phyloP scores from a whole-genome alignment of 176 grass and related monocot species.

The Phoenix roebelenii region DNA sequence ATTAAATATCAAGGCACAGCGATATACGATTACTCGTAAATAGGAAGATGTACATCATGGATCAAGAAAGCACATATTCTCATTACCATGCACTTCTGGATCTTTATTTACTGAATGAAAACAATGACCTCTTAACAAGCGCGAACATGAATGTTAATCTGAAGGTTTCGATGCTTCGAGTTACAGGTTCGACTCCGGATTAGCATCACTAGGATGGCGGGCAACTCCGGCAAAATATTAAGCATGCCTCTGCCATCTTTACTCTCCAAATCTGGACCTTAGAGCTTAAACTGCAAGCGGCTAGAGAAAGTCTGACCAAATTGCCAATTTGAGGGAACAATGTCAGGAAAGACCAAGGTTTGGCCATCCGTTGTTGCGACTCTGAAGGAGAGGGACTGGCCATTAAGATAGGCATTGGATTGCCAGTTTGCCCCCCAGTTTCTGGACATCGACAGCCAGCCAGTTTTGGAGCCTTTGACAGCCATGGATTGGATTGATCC shows the following conservation, averaged over 20 bases:
- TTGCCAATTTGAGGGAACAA: constrained; percentile 14
- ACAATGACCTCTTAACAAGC: too few relatives aligned
- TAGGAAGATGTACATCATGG: too few relatives aligned
- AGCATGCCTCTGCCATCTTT: constrained; percentile 17
- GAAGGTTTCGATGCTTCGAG: too few relatives aligned
- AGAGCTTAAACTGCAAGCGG: constrained; percentile 2
- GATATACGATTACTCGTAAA: too few relatives aligned
- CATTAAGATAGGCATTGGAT: constrained; percentile 12
- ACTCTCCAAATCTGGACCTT: background rate
- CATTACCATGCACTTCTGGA: too few relatives aligned
- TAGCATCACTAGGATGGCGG: constrained; percentile 6
- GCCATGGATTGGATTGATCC: constrained; percentile 13
- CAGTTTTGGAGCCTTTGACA: constrained; percentile 16
- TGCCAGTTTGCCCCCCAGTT: constrained; percentile 28
- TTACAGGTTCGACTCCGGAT: too few relatives aligned
- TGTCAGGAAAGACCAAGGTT: constrained; percentile 12
- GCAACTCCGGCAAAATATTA: constrained; percentile 7
- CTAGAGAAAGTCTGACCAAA: constrained; percentile 26
- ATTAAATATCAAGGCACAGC: too few relatives aligned
- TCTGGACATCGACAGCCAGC: constrained; percentile 17
- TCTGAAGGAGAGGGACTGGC: constrained; percentile 17
- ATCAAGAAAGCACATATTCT: too few relatives aligned
- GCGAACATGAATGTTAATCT: too few relatives aligned
- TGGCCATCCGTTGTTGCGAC: constrained; percentile 10
- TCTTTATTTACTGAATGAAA: too few relatives aligned